Base-by-base conservation (phyloP, 2,329 filamentous ascomycete species). In the Epichloe gansuensis region DNA sequence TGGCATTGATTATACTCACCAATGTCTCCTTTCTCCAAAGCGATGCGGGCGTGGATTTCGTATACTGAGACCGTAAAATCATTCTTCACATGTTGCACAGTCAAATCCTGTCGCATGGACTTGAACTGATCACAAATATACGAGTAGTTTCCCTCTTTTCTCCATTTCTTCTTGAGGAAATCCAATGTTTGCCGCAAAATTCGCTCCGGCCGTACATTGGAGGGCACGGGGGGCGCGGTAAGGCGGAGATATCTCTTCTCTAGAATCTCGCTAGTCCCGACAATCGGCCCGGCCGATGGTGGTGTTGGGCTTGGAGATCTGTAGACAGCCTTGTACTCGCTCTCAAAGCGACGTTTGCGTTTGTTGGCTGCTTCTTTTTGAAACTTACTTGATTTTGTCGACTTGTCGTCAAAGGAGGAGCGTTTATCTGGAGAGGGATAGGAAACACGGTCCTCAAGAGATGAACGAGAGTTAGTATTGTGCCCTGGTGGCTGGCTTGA, bases 1-100 rank as follows among this genome's bases (percentile, higher is more conserved):
- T 98, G 93, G 72, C 93, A 98, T 79, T 98, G 93, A 76, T 98
- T 98, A 93, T 98, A 98, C 93, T 98, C 93, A 98, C 93, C 91
- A 75, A 97, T 81, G 76, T 98, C 93, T 72, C 87, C 89, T 79
- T 94, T 96, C 72, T 98, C 91, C 70, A 98, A 77, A 60, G 93
- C 93, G 71, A 98, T 97, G 55, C 93, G 85, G 57, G 91, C 93
- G 72, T 98, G 93, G 56, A 91, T 94, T 73, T 98, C 93, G 71
- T 98, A 98, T 47, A 96, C 93, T 56, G 80, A 85, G 57, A 97
- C 90, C 27, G 93, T 97, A 66, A 98, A 97, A 50, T 94, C 87
- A 69, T 89, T 95, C 72, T 89, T 90, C 72, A 98, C 89, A 64
- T 88, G 91, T 71, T 98, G 93, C 51, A 98, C 93, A 40, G 93